Percentiles rank a stretch among this genome's conserved stretches.
phyloP scores from a whole-genome alignment of 2,329 filamentous ascomycete species.

The Pseudogymnoascus pannorum region DNA sequence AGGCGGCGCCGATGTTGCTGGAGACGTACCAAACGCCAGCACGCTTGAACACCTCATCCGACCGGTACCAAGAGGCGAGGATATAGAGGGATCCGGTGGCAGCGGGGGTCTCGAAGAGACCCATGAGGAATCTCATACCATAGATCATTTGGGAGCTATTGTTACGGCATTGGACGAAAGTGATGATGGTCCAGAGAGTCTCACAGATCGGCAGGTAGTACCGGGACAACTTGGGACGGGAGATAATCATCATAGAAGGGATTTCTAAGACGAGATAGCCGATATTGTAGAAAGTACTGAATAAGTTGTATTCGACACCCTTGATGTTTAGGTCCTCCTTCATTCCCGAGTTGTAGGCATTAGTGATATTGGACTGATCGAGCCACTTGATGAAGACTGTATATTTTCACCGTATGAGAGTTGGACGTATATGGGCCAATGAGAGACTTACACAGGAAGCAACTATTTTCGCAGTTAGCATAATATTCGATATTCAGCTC shows the following conservation, averaged over 20 bases:
- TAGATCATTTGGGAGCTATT: slow-evolving; percentile 32
- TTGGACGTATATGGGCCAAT: not conserved
- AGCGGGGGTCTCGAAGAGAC: slow-evolving; percentile 24
- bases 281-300: not conserved
- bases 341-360: slow-evolving; percentile 41
- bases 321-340: slow-evolving; percentile 40
- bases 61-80: slow-evolving; percentile 10
- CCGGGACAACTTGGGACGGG: not conserved
- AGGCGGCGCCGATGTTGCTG: not conserved
- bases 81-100: slow-evolving; percentile 11
- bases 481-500: not conserved
- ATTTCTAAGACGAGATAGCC: not conserved
- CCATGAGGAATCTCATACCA: slow-evolving; percentile 36
- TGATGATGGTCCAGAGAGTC: slow-evolving; percentile 12
- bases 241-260: not conserved
- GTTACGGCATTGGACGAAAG: slow-evolving; percentile 13
- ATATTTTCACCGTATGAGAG: not conserved
- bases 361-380: slow-evolving; percentile 39
- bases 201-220: slow-evolving; percentile 18
- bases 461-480: not conserved
- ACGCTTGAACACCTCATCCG: slow-evolving; percentile 18
- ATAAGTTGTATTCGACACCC: slow-evolving; percentile 29
- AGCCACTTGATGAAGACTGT: slow-evolving; percentile 38
- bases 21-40: not conserved
- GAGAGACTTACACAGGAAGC: not conserved